Evolutionary conservation across 352 stramenopile genomes (phyloP), one percentile per base, ranked within the genome.

Genomic region (Globisporangium okanoganense): DNA sequence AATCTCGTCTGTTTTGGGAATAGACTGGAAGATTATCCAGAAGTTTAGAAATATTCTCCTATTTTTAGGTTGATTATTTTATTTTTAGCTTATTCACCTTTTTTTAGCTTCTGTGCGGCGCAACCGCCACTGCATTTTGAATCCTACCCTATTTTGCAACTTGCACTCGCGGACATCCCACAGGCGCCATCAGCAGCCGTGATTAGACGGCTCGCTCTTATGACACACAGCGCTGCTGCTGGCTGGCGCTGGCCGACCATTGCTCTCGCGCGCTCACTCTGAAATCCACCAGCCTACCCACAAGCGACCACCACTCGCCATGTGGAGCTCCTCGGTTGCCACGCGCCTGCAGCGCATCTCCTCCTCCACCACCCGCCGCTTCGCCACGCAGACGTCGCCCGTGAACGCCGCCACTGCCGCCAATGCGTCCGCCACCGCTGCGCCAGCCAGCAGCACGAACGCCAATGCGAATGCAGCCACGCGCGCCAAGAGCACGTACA

Each of bases 401-500:
- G 53, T 31, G 33, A 62, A 56, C 56, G 56, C 56, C 33, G 48
- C 58, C 31, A 31, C 56, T 16, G 58, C 58, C 41, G 41, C 36
- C 56, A 58, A 59, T 56, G 35, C 56, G 4, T 47, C 65, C 8
- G 51, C 48, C 9, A 58, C 68, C 12, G 6, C 38, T 3, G 53
- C 64, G 0, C 31, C 66, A 5, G 31, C 22, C 7, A 20, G 49
- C 24, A 20, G 47, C n/a, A 25, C 61, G n/a, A 54, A 60, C 16
- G 27, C 49, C 0, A 56, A 31, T 24, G 57, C 61, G 9, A 56
- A 50, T 16, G 51, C 56, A 10, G 44, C 54, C 2, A 70, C 58
- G 58, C 62, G 60, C 41, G 58, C 55, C 29, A 76, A 75, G 20
- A 71, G 61, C 44, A 76, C 70, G 20, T 82, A 82, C 69, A 82